Evolutionary conservation across 2,329 filamentous ascomycete species (phyloP).

Genomic region (Phyllosticta citrichinensis): DNA sequence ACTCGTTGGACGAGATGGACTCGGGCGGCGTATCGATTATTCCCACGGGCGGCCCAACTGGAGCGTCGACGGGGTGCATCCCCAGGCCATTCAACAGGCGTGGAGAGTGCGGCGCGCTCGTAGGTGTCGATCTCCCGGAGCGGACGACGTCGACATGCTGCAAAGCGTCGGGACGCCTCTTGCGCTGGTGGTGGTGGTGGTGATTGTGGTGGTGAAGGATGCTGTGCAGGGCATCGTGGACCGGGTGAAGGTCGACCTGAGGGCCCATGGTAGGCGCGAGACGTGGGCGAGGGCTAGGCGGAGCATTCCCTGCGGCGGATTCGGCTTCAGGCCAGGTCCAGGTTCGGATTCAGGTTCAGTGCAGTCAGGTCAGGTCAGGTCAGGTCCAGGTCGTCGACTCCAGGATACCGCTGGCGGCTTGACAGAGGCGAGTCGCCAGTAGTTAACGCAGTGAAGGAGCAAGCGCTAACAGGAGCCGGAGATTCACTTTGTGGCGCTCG

Average conservation of each 20-base stretch:
- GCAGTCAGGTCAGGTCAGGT: neutral
- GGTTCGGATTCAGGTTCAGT: neutral
- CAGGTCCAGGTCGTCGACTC: neutral
- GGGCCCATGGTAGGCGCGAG: neutral
- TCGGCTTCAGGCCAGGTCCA: neutral
- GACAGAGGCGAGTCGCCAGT: neutral
- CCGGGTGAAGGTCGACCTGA: neutral
- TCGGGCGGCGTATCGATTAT: neutral
- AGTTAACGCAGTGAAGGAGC: neutral
- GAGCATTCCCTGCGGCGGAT: neutral
- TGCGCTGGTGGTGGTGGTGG: slow-evolving; percentile 4
- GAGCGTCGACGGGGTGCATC: slow-evolving; percentile 7
- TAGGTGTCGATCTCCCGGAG: neutral
- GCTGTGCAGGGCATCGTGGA: neutral
- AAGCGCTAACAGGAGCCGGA: neutral
- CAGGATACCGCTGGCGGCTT: neutral
- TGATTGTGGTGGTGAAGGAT: slow-evolving; percentile 4
- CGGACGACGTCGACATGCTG: neutral
- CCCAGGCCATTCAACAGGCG: slow-evolving; percentile 6
- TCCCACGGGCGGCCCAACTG: slow-evolving; percentile 3
- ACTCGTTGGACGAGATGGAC: slow-evolving; percentile 3
- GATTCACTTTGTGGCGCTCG: neutral
- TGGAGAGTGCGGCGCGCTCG: slow-evolving; percentile 8
- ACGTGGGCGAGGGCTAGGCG: neutral
- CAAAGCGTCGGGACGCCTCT: slow-evolving; percentile 5